Percentiles rank a stretch among this genome's conserved stretches.
These are phyloP conservation scores for Holtermanniella nyarrowii DNA, from an alignment of 768 basidiomycete species.

Conservation along the genomic window DNA sequence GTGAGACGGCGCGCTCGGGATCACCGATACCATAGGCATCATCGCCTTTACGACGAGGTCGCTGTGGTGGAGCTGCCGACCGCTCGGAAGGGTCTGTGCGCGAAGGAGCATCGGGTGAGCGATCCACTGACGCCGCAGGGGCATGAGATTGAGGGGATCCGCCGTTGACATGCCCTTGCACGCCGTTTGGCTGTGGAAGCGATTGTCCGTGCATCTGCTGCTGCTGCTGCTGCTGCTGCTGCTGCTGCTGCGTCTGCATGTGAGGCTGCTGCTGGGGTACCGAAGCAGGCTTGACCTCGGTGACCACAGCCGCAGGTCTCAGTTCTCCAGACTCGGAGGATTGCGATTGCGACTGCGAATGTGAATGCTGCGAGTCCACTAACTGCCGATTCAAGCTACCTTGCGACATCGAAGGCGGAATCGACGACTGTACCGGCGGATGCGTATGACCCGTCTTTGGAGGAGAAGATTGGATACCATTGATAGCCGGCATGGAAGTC, in stretches of 20 bases:
- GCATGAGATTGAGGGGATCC: slow-evolving; percentile 20
- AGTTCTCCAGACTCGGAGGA: too few species aligned
- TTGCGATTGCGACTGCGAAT: too few species aligned
- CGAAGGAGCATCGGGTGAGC: neutral
- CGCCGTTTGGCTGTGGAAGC: too few species aligned
- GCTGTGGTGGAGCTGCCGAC: slow-evolving; percentile 28
- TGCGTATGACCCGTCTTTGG: neutral
- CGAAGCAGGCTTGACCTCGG: too few species aligned
- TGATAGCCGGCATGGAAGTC: slow-evolving; percentile 7
- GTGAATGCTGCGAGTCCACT: too few species aligned
- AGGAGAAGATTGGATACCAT: neutral
- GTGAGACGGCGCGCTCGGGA: slow-evolving; percentile 56
- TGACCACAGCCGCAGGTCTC: too few species aligned
- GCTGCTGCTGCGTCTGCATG: slow-evolving; percentile 8
- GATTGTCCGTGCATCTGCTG: too few species aligned
- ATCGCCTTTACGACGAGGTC: slow-evolving; percentile 37
- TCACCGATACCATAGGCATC: slow-evolving; percentile 28
- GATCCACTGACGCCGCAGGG: slow-evolving; percentile 2
- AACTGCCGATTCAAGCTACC: neutral
- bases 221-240: too few species aligned
- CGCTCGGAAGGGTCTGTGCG: neutral
- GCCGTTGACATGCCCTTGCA: too few species aligned
- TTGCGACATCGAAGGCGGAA: neutral
- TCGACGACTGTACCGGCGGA: too few species aligned
- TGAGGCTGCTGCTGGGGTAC: too few species aligned